Evolutionary conservation across 2,329 filamentous ascomycete genomes (phyloP).

Genomic region (Curvularia verruculosa): DNA sequence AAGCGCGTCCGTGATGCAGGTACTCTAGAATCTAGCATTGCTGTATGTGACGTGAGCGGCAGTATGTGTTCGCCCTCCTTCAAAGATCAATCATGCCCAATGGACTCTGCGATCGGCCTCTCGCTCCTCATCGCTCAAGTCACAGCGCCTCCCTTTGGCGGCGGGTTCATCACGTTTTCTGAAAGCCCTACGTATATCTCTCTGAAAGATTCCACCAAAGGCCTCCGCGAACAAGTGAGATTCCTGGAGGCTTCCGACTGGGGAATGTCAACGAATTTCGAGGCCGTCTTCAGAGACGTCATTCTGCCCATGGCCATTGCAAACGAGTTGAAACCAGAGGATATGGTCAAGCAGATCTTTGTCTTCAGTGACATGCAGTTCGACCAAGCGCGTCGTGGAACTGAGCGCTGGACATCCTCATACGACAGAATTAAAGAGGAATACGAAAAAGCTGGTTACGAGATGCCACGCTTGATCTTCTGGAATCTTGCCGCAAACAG

Average conservation of each 20-base stretch:
- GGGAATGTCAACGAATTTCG: slow-evolving; percentile 59
- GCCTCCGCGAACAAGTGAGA: slow-evolving; percentile 53
- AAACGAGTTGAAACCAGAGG: slow-evolving; percentile 58
- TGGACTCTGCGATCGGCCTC: slow-evolving; percentile 63
- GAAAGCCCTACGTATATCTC: slow-evolving; percentile 49
- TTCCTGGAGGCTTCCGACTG: slow-evolving; percentile 45
- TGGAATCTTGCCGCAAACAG: slow-evolving; percentile 62
- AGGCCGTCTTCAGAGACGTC: slow-evolving; percentile 60
- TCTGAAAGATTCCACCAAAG: slow-evolving; percentile 40
- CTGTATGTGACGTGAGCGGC: slow-evolving; percentile 64
- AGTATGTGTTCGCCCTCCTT: slow-evolving; percentile 56
- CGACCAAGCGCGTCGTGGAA: slow-evolving; percentile 44
- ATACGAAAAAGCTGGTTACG: slow-evolving; percentile 60
- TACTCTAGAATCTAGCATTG: slow-evolving; percentile 59
- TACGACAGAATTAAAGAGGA: slow-evolving; percentile 58
- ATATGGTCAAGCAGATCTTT: slow-evolving; percentile 67
- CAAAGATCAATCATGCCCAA: slow-evolving; percentile 55
- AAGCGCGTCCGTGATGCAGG: slow-evolving; percentile 63
- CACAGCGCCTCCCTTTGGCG: slow-evolving; percentile 59
- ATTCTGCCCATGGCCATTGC: slow-evolving; percentile 61
- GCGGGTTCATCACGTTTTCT: slow-evolving; percentile 63
- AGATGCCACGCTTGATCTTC: slow-evolving; percentile 65
- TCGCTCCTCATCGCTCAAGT: slow-evolving; percentile 63
- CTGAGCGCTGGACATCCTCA: slow-evolving; percentile 52
- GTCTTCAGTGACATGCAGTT: slow-evolving; percentile 69